phyloP scores from a whole-genome alignment of 2,329 filamentous ascomycete species.

The Ilyonectria destructans region DNA sequence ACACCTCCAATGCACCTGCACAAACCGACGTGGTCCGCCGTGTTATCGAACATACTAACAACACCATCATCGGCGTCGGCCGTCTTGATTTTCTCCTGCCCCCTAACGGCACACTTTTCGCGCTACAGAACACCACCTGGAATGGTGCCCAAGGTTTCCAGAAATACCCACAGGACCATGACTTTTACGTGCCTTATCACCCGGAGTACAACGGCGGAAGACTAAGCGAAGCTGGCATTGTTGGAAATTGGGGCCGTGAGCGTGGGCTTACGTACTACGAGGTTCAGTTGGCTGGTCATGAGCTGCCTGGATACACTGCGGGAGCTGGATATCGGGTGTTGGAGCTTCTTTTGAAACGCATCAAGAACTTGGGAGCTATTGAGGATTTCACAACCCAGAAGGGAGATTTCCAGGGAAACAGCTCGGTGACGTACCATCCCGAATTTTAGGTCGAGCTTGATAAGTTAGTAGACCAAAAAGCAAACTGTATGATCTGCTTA shows the following conservation, averaged over 20 bases:
- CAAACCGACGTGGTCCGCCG: conserved; percentile 46
- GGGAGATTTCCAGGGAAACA: conserved; percentile 39
- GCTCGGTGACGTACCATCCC: too few species aligned
- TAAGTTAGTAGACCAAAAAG: too few species aligned
- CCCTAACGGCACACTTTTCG: conserved; percentile 79
- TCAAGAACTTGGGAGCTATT: conserved; percentile 42
- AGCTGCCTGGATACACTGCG: conserved; percentile 50
- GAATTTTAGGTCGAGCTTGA: too few species aligned
- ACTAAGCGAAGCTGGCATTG: conserved; percentile 74
- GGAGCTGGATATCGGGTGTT: conserved; percentile 50
- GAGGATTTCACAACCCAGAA: conserved; percentile 46
- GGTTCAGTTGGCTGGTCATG: conserved; percentile 77
- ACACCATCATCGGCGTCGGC: conserved; percentile 52
- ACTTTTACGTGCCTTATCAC: conserved; percentile 79
- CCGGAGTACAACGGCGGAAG: conserved; percentile 60
- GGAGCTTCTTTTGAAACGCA: conserved; percentile 47
- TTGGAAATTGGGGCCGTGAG: conserved; percentile 82
- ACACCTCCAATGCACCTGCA: conserved; percentile 38
- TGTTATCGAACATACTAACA: conserved; percentile 53
- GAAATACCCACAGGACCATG: conserved; percentile 58
- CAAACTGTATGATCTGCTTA: too few species aligned
- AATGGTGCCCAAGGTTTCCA: conserved; percentile 81
- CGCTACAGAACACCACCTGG: conserved; percentile 87
- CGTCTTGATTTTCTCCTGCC: conserved; percentile 75
- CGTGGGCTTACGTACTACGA: conserved; percentile 81